phyloP scores from a whole-genome alignment of 148 eudicot genomes.

The Fagopyrum homotropicum region DNA sequence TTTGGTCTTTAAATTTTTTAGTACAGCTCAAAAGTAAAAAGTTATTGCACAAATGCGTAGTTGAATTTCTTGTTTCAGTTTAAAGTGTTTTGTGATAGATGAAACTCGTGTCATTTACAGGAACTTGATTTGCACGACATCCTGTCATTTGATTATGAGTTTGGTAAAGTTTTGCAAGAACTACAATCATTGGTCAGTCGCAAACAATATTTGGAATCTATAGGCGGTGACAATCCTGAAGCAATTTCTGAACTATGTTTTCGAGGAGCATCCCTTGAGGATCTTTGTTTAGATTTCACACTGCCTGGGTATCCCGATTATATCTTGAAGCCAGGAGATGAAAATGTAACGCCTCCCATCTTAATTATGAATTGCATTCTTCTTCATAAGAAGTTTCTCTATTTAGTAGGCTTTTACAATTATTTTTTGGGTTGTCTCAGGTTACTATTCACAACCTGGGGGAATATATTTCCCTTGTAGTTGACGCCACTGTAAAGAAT shows the following conservation, averaged over 20 bases:
- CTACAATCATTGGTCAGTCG: conserved; percentile 72
- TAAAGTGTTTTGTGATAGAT: neutral
- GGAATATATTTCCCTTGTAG: conserved; percentile 74
- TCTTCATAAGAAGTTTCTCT: neutral
- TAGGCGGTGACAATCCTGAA: conserved; percentile 49
- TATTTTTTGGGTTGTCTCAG: conserved; percentile 25
- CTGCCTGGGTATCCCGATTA: conserved; percentile 93
- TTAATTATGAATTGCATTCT: neutral
- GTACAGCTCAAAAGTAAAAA: neutral
- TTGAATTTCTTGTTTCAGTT: no score
- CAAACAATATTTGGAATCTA: conserved; percentile 72
- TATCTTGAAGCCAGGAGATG: conserved; percentile 54
- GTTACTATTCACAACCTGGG: conserved; percentile 72
- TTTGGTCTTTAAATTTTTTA: neutral
- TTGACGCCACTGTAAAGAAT: conserved; percentile 81
- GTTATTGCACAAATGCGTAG: no score
- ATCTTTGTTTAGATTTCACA: conserved; percentile 91
- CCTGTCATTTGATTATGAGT: conserved; percentile 71
- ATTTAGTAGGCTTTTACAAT: neutral
- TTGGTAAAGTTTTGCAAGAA: conserved; percentile 85
- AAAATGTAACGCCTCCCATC: conserved; percentile 38
- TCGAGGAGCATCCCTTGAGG: conserved; percentile 73
- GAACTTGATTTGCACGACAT: conserved; percentile 98
- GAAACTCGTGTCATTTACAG: conserved; percentile 28
- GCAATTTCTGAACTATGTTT: conserved; percentile 50